A percentile compares a stretch with the other conserved stretches of the same genome.
Evolutionary conservation across 2,329 filamentous ascomycete genomes (phyloP).

Genomic region (Verruconis gallopava): DNA sequence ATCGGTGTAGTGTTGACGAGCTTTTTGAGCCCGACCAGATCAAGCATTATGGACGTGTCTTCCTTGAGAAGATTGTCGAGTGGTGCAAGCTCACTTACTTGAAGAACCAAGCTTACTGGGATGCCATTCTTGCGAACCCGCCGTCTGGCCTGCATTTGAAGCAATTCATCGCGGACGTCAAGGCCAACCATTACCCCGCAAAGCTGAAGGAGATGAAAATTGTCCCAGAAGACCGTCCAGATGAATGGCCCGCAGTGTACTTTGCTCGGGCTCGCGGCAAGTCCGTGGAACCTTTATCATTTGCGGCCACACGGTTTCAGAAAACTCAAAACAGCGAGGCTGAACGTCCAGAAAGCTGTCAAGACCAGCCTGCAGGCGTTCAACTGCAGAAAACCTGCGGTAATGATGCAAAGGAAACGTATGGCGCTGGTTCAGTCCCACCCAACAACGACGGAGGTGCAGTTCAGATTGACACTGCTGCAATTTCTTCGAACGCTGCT

Average conservation of each 20-base stretch:
- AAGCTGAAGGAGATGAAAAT: background rate
- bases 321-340: no score
- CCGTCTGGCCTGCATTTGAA: background rate
- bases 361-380: background rate
- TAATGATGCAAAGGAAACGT: no score
- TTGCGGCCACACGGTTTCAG: no score
- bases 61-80: background rate
- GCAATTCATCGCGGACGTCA: background rate
- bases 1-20: background rate
- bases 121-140: background rate
- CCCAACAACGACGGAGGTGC: no score
- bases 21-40: background rate
- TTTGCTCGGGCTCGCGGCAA: background rate
- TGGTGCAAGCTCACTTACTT: background rate
- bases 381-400: no score
- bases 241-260: background rate
- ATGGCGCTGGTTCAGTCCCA: no score
- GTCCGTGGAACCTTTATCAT: no score
- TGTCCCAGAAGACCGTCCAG: background rate
- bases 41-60: background rate
- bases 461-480: no score
- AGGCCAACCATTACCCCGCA: background rate
- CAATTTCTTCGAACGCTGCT: no score
- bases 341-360: no score
- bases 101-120: background rate